Base-by-base conservation (phyloP, 2,329 filamentous ascomycete genomes). In the Penicillium sp. region DNA sequence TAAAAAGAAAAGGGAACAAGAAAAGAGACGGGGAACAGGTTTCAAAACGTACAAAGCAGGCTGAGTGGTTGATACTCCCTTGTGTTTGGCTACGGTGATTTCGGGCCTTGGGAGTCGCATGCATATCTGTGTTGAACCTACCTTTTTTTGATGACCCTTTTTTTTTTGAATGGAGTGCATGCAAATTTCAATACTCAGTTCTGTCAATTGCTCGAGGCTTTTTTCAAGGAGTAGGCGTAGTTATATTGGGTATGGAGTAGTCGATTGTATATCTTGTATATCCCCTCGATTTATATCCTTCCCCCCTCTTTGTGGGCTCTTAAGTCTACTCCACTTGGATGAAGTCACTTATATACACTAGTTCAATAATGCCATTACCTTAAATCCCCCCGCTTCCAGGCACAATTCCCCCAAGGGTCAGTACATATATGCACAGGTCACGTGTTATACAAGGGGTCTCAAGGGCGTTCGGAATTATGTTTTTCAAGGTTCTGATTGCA, bases 111-210 rank as follows among this genome's bases (percentile, higher is more conserved):
- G 61, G 59, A 57, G 55, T 48, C 41, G 55, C 53, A 62, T 64
- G 61, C 64, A 63, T 38, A 51, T 66, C 59, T 67, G 58, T 64
- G 64, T 62, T 66, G 60, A 63, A 61, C 61, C 65, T 65, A 63
- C 61, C 65, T 67, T 66, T 59, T 66, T 66, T 55, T 58, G 64
- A 66, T 55, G 58, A 61, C 59, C 64, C 61, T 64, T 67, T 65
- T 55, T 65, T 55, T 67, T 62, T 66, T 61, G 21, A 67, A 66
- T 67, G 65, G 64, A 65, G 62, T 66, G 65, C 63, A 65, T 67
- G 65, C 65, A 60, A 67, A 61, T 67, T 63, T 63, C 59, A 64
- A 57, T 57, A 53, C 57, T 65, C 53, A 56, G 55, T 60, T 66
- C 61, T 55, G 56, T 58, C 49, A 60, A 54, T 55, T 51, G 29